Base-by-base conservation (phyloP, 2,329 filamentous ascomycete species). In the Arthrinium phaeospermum region DNA sequence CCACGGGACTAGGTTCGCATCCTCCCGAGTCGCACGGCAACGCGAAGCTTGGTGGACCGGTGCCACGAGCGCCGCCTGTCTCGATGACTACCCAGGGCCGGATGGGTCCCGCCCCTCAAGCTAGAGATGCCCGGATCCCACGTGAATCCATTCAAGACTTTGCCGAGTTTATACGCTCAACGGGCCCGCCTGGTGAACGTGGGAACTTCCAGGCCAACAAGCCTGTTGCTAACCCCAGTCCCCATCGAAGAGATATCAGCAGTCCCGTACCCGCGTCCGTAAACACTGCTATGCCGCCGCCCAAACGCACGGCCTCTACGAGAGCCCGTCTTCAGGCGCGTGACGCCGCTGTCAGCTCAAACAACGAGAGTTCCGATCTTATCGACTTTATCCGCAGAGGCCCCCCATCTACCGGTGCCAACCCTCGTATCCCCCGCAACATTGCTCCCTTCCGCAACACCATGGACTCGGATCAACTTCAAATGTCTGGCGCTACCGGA, bases 321-420 rank as follows among this genome's bases (percentile, higher is more conserved):
- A 85, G 88, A 72, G 85, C 84, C 67, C 90, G 89, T 73, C 87
- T 93, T 68, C 89, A 93, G 81, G 91, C 96, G 72, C 92, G 94
- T 68, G 91, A 94, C 74, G 90, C 94, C 49, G 86, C 88, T 57
- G 87, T 91, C 22, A 87, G 91, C 69, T 85, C 84, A 72, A 87
- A 86, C 70, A 90, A 90, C 69, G 91, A 92, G 75, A 97, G 92
- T 72, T 93, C 94, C 16, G 96, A 98, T 73, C 85, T 99, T 72
- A 98, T 98, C 75, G 95, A 98, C 80, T 98, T 99, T 81, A 97
- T 99, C 75, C 92, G 95, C 67, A 92, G 94, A 79, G 96, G 95
- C 0, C 95, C 95, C 3, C 92, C 93, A 0, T 80, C 84, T 64
- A 83, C 85, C 46, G 86, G 86, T 61, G 87, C 87, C 37, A 89